Base-by-base conservation (phyloP, 2,329 filamentous ascomycete genomes). In the Calonectria pauciramosa region DNA sequence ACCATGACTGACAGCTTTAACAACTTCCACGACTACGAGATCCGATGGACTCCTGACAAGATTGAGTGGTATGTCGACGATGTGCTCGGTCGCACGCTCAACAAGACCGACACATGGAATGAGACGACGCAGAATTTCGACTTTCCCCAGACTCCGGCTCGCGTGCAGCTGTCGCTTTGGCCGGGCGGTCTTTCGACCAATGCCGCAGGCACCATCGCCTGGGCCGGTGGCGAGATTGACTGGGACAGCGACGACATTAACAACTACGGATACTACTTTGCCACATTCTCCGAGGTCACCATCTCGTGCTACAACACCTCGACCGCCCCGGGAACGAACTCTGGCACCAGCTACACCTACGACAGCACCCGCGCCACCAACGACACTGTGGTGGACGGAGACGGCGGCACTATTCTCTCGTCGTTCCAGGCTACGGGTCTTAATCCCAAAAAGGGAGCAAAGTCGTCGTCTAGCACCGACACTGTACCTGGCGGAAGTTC, bases 151-250 rank as follows among this genome's bases (percentile, higher is more conserved):
- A 97, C 96, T 0, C 97, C 97, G 6, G 87, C 96, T 20, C 95
- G 96, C 79, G 91, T 99, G 68, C 95, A 98, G 88, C 90, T 99
- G 66, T 99, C 97, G n/a, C 92, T 99, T 82, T 99, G 97, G 97
- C 97, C 97, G 44, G 97, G 95, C 81, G 97, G 97, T 83, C 91
- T 94, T 63, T 86, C 92, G 10, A 90, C 90, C 82, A 98, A 98
- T 84, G 94, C 91, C 49, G 83, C 94, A 83, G 97, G 97, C 71
- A 99, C 97, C 38, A 91, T 98, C 78, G 89, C 93, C 68, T 99
- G 97, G 97, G 95, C 96, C 23, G 97, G 97, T 82, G 97, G 97
- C 80, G 87, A 91, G 67, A 96, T 99, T 78, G 91, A 98, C 88
- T 99, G 97, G 96, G 74, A 85, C 38, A 88, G 94, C 83, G 92